A percentile compares a stretch with the other conserved stretches of the same genome.
These are phyloP conservation scores for Botrytis fabae DNA, from an alignment of 2,329 filamentous ascomycete species.

Conservation along the genomic window DNA sequence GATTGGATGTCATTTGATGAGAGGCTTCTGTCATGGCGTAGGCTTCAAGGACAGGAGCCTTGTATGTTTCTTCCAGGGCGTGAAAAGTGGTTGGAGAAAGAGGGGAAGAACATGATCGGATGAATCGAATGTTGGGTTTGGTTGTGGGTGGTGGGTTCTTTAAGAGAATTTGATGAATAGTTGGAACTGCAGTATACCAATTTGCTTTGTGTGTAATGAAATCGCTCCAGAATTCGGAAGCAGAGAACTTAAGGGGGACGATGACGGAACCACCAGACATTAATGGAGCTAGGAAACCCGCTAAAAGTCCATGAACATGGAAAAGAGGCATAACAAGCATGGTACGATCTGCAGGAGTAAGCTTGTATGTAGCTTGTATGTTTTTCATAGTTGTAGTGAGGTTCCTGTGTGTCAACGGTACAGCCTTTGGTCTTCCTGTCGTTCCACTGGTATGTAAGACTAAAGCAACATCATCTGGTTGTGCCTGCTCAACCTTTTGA, in stretches of 20 bases:
- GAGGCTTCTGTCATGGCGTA: slow-evolving; percentile 93
- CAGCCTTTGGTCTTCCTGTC: slow-evolving; percentile 81
- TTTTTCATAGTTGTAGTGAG: slow-evolving; percentile 81
- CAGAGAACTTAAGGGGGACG: slow-evolving; percentile 77
- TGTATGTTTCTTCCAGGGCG: slow-evolving; percentile 72
- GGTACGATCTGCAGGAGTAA: slow-evolving; percentile 71
- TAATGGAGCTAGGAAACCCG: slow-evolving; percentile 76
- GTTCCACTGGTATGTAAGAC: slow-evolving; percentile 84
- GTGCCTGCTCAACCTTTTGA: slow-evolving; percentile 53
- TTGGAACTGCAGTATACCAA: slow-evolving; percentile 93
- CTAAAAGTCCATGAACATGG: slow-evolving; percentile 86
- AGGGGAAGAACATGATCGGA: slow-evolving; percentile 83
- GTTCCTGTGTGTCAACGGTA: slow-evolving; percentile 78
- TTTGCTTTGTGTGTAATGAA: slow-evolving; percentile 74
- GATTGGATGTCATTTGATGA: slow-evolving; percentile 81
- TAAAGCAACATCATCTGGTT: slow-evolving; percentile 77
- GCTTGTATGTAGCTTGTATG: slow-evolving; percentile 74
- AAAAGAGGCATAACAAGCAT: slow-evolving; percentile 90
- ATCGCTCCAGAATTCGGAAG: slow-evolving; percentile 78
- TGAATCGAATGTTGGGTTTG: slow-evolving; percentile 76
- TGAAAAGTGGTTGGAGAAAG: slow-evolving; percentile 80
- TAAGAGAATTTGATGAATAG: slow-evolving; percentile 86
- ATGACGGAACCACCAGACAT: slow-evolving; percentile 75
- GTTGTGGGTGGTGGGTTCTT: slow-evolving; percentile 68
- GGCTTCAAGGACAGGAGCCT: slow-evolving; percentile 81